Conservation (phyloP, 2,329 filamentous ascomycete species). For the Trichophyton mentagrophytes region DNA sequence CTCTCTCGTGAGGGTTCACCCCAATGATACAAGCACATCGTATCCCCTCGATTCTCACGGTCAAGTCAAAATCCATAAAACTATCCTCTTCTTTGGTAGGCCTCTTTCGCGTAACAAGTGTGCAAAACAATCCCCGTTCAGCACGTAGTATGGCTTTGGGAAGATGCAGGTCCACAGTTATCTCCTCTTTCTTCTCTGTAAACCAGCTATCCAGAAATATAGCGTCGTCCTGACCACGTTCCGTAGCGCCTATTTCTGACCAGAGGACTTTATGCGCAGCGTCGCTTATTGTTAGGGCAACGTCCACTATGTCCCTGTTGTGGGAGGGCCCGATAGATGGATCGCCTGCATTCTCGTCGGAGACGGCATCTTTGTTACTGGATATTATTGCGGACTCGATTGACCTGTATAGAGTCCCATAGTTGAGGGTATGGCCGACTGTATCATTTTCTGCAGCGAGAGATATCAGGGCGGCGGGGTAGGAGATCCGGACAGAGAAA, state of each 20-base stretch:
- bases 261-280: neutral
- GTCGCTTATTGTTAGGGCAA: neutral
- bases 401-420: slow-evolving; percentile 36
- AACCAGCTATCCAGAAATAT: neutral
- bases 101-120: slow-evolving; percentile 21
- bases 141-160: slow-evolving; percentile 36
- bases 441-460: slow-evolving; percentile 32
- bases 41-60: slow-evolving; percentile 28
- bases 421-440: slow-evolving; percentile 35
- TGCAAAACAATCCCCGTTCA: slow-evolving; percentile 29
- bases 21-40: slow-evolving; percentile 37
- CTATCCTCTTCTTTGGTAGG: slow-evolving; percentile 18
- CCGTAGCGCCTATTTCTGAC: neutral
- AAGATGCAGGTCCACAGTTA: slow-evolving; percentile 28
- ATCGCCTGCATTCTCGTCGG: neutral
- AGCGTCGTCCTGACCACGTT: neutral
- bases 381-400: slow-evolving; percentile 18
- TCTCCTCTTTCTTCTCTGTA: slow-evolving; percentile 16
- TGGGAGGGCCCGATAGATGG: neutral
- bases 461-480: slow-evolving; percentile 27
- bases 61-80: slow-evolving; percentile 24
- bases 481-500: slow-evolving; percentile 32
- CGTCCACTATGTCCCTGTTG: neutral
- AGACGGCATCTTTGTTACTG: neutral
- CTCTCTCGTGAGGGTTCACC: slow-evolving; percentile 40